A percentile compares a stretch with the other conserved stretches of the same genome.
These are phyloP conservation scores for Lophiostoma macrostomum DNA, from an alignment of 495 filamentous ascomycete genomes.

Conservation along the genomic window DNA sequence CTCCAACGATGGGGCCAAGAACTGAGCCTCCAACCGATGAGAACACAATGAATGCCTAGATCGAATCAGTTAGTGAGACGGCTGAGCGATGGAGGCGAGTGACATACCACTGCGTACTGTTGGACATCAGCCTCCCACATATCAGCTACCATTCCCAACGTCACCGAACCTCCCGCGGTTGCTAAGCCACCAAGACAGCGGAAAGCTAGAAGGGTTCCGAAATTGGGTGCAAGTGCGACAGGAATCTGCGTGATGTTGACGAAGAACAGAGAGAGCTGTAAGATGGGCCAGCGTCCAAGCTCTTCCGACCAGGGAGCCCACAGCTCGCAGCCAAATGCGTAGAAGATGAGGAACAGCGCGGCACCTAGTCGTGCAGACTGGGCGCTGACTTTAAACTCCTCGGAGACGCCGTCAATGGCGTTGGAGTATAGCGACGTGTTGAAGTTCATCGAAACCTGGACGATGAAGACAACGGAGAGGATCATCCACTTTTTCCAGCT, in stretches of 20 bases:
- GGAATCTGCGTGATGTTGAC: constrained; percentile 76
- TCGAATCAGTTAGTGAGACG: constrained; percentile 42
- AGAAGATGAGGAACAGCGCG: constrained; percentile 67
- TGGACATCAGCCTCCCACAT: constrained; percentile 73
- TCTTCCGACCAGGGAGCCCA: constrained; percentile 85
- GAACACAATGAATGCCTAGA: constrained; percentile 64
- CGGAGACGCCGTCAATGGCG: constrained; percentile 57
- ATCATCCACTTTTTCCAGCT: constrained; percentile 74
- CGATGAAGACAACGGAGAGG: constrained; percentile 67
- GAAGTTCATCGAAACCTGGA: constrained; percentile 85
- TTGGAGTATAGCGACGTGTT: constrained; percentile 73
- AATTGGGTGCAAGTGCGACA: constrained; percentile 68
- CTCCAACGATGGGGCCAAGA: constrained; percentile 76
- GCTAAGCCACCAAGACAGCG: constrained; percentile 67
- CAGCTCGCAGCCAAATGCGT: constrained; percentile 77
- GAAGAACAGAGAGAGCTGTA: constrained; percentile 65
- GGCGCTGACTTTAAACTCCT: constrained; percentile 60
- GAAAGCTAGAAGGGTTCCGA: constrained; percentile 61
- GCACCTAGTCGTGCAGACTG: constrained; percentile 66
- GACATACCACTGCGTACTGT: constrained; percentile 51
- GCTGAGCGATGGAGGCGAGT: neutral
- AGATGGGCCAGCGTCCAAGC: constrained; percentile 68
- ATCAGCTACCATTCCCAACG: constrained; percentile 78
- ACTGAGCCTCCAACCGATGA: constrained; percentile 73
- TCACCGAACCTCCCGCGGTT: constrained; percentile 75